These are phyloP conservation scores for Galeopsis tetrahit DNA, from an alignment of 257 asterid species.

Conservation along the genomic window DNA sequence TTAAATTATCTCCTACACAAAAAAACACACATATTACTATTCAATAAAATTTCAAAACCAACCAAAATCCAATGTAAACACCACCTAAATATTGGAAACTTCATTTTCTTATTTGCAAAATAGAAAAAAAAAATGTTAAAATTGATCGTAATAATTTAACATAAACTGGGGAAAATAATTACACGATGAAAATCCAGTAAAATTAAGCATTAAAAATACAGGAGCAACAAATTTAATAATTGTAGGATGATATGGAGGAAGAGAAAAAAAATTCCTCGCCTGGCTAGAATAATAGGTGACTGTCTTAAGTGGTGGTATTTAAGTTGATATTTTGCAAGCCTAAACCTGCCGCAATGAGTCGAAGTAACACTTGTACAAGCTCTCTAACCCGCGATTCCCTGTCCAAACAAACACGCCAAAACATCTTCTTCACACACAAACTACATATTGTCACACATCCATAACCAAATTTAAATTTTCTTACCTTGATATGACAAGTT, in stretches of 20 bases:
- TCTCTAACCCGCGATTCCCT: constrained; percentile 86
- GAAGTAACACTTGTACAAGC: constrained; percentile 77
- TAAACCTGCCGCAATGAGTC: constrained; percentile 65
- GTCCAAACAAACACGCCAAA: constrained; percentile 38
- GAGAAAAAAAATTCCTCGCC: constrained; percentile 33
- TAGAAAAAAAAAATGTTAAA: too few relatives aligned
- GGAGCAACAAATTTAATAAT: constrained; percentile 15
- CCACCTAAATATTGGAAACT: too few relatives aligned
- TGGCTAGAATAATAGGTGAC: neutral
- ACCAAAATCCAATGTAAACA: too few relatives aligned
- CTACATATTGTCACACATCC: neutral
- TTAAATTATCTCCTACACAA: too few relatives aligned
- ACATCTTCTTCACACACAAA: constrained; percentile 10
- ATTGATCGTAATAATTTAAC: too few relatives aligned
- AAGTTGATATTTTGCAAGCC: constrained; percentile 64
- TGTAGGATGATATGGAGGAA: constrained; percentile 23
- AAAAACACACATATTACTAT: too few relatives aligned
- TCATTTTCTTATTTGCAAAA: too few relatives aligned
- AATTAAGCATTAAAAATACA: constrained; percentile 6
- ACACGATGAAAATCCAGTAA: neutral
- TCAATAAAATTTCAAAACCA: too few relatives aligned
- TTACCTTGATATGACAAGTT: constrained; percentile 94
- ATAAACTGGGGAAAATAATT: neutral
- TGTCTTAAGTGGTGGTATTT: constrained; percentile 31
- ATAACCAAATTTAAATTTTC: constrained; percentile 29